Base-by-base conservation (phyloP, 305 asterid genomes). In the Solanum hybrid region DNA sequence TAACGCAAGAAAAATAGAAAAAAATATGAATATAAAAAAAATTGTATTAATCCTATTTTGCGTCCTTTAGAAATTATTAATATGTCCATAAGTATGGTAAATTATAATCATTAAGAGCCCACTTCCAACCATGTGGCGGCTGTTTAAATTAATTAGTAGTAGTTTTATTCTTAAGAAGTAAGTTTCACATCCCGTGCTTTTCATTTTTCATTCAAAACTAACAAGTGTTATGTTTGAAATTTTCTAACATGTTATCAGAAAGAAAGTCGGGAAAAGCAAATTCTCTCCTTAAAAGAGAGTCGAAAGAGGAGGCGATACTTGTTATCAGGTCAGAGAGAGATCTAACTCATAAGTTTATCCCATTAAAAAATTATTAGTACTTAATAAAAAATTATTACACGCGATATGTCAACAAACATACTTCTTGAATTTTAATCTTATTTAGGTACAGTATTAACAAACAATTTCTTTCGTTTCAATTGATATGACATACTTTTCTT, bases 91-190 rank as follows among this genome's bases (percentile, higher is more conserved):
- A 42, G 7, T 80, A 0, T 79, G n/a, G 35, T 24, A 37, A 36
- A 79, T 24, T 79, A 79, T 6, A 79, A 82, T 81, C 87, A 81
- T 81, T 81, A 16, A 42, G 38, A 16, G 35, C 27, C n/a, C 72
- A 27, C 17, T 46, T 46, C 27, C 87, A 22, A 42, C 38, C 29
- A 82, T 82, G 72, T 82, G 38, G 40, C 7, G 40, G 10, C 9
- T 3, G 38, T 82, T 29, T 17, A 56, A 17, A 56, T 56, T 56
- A 17, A 56, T 56, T 56, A 56, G 69, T 56, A 2, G 10, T 56
- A 56, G 20, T 42, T 42, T 56, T 56, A 17, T 17, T 56, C 10
- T 56, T 6, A 81, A 12, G 10, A 38, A 38, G 8, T 38, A 24
- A 0, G 24, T 38, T 38, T 79, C 2, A 37, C 1, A 2, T 60